These are phyloP conservation scores for Sporothrix luriei DNA, from an alignment of 2,329 filamentous ascomycete genomes.

Conservation along the genomic window DNA sequence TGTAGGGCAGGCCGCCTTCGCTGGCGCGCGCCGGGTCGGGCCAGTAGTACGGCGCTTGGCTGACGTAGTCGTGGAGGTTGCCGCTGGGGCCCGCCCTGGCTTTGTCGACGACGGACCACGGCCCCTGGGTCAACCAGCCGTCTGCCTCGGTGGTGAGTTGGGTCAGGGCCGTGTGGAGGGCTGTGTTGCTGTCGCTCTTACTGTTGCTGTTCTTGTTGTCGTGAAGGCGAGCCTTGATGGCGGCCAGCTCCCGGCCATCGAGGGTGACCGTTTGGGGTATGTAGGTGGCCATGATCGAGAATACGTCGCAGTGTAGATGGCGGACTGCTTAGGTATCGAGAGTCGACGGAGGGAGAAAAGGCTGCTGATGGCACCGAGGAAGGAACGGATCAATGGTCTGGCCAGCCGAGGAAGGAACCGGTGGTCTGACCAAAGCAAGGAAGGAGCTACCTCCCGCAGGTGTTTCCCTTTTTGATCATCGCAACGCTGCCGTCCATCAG, in stretches of 20 bases:
- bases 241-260: slow-evolving; percentile 32
- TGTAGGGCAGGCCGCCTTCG: slow-evolving; percentile 37
- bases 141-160: slow-evolving; percentile 33
- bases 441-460: background rate
- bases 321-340: background rate
- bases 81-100: slow-evolving; percentile 35
- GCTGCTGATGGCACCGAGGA: background rate
- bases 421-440: background rate
- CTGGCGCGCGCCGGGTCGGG: slow-evolving; percentile 35
- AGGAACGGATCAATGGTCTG: background rate
- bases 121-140: slow-evolving; percentile 38
- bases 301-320: background rate
- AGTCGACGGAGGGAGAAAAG: background rate
- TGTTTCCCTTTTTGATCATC: background rate
- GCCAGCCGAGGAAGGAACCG: background rate
- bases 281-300: slow-evolving; percentile 21
- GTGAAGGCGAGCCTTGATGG: slow-evolving; percentile 28
- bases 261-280: slow-evolving; percentile 35
- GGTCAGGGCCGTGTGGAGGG: slow-evolving; percentile 28
- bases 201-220: background rate
- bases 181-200: background rate
- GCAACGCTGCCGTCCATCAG: background rate
- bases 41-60: slow-evolving; percentile 39
- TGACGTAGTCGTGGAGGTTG: slow-evolving; percentile 38
- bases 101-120: slow-evolving; percentile 39